Percentiles rank a stretch among this genome's conserved stretches.
phyloP scores from a whole-genome alignment of 2,329 filamentous ascomycete species.

The Knufia petricola region DNA sequence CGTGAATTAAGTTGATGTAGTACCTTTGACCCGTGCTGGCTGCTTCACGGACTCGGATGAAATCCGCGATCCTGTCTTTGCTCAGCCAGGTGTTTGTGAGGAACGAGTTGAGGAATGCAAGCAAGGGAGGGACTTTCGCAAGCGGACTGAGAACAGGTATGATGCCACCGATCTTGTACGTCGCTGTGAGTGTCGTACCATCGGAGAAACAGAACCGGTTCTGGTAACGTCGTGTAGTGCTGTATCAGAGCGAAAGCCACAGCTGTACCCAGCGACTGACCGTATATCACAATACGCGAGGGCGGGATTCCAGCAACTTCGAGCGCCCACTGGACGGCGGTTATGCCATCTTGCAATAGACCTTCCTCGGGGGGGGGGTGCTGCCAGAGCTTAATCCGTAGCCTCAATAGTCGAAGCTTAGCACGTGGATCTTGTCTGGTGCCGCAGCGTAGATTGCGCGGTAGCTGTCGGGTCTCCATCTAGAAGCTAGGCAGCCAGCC shows the following conservation, averaged over 20 bases:
- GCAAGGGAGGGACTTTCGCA: constrained; percentile 37
- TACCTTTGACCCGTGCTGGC: constrained; percentile 20
- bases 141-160: constrained; percentile 48
- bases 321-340: constrained; percentile 46
- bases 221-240: constrained; percentile 33
- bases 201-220: constrained; percentile 46
- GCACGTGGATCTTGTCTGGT: constrained; percentile 42
- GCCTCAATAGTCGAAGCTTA: constrained; percentile 67
- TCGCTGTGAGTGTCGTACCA: constrained; percentile 44
- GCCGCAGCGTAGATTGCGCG: constrained; percentile 45
- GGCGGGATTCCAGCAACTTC: constrained; percentile 44
- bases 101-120: constrained; percentile 39
- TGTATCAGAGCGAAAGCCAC: constrained; percentile 39
- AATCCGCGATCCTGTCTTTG: constrained; percentile 40
- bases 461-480: constrained; percentile 47
- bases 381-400: constrained; percentile 62
- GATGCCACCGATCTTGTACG: constrained; percentile 47
- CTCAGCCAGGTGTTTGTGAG: constrained; percentile 44
- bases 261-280: constrained; percentile 51
- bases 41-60: constrained; percentile 32
- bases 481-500: constrained; percentile 47
- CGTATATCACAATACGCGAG: constrained; percentile 49
- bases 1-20: constrained; percentile 28
- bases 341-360: constrained; percentile 44
- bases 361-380: constrained; percentile 48